Percentiles rank a stretch among this genome's conserved stretches.
phyloP scores from a whole-genome alignment of 106 monocot species.

The Amphibolis antarctica region DNA sequence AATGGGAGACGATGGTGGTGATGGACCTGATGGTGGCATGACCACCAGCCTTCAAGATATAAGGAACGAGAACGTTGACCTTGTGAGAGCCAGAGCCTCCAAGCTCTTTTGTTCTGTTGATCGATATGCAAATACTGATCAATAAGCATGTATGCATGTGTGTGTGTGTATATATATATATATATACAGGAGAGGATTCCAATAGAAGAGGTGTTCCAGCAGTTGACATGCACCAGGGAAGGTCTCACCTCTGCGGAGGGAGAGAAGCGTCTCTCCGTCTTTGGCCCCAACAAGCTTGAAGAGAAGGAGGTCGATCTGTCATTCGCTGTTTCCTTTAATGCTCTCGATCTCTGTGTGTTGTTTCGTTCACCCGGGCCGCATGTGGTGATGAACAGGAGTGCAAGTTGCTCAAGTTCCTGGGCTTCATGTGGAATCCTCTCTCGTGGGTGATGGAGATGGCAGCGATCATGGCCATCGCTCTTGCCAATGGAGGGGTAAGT shows the following conservation, averaged over 20 bases:
- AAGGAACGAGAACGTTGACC: constrained; percentile 16
- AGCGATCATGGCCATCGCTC: constrained; percentile 80
- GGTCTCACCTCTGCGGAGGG: constrained; percentile 29
- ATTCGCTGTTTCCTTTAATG: not conserved
- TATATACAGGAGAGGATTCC: constrained; percentile 29
- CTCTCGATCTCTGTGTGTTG: not conserved
- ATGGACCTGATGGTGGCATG: no score
- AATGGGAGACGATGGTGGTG: constrained; percentile 4
- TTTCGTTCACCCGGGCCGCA: not conserved
- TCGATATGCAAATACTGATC: not conserved
- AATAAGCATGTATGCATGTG: not conserved
- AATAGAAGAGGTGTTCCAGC: constrained; percentile 27
- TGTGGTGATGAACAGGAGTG: constrained; percentile 27
- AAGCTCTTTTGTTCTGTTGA: not conserved
- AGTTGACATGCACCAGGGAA: constrained; percentile 23
- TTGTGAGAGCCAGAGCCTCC: not conserved
- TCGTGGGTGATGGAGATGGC: no score
- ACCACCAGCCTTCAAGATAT: constrained; percentile 21
- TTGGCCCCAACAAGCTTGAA: constrained; percentile 13
- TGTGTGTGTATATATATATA: not conserved
- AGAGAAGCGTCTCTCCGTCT: constrained; percentile 14
- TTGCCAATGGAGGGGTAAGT: constrained; percentile 39
- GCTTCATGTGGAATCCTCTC: no score
- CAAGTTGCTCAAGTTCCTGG: constrained; percentile 56
- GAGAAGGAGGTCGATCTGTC: constrained; percentile 3